A percentile compares a stretch with the other conserved stretches of the same genome.
Conservation (phyloP, 1,139 yeast genomes). For the Protomyces pachydermus region DNA sequence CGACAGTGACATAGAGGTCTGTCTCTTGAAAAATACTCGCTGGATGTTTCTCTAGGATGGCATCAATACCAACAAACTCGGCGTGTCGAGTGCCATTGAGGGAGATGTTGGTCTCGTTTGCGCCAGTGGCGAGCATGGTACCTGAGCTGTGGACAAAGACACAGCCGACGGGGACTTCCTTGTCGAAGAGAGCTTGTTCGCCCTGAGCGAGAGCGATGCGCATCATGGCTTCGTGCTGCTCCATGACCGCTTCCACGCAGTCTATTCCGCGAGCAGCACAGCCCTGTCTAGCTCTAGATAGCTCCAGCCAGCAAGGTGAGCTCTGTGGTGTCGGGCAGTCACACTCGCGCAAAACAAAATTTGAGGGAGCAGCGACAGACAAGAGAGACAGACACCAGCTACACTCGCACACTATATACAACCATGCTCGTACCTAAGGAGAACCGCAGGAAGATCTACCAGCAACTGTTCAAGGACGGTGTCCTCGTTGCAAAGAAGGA, state of each 20-base stretch:
- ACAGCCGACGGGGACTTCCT: conserved; percentile 74
- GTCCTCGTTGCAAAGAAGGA: conserved; percentile 43
- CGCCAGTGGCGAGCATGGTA: conserved; percentile 65
- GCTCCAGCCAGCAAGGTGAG: not conserved
- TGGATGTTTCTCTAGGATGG: conserved; percentile 42
- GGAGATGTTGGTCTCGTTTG: conserved; percentile 83
- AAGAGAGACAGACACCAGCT: not conserved
- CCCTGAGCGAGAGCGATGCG: conserved; percentile 42
- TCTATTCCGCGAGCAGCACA: not conserved
- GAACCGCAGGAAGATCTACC: conserved; percentile 30
- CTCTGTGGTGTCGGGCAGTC: not conserved
- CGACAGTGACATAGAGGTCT: conserved; percentile 85
- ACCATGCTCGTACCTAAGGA: conserved; percentile 28
- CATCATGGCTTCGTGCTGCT: not conserved
- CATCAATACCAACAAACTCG: conserved; percentile 74
- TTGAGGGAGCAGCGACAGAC: not conserved
- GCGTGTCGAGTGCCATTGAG: conserved; percentile 81
- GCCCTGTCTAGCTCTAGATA: not conserved
- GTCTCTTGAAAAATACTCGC: conserved; percentile 47
- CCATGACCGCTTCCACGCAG: not conserved
- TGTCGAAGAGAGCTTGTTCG: conserved; percentile 49
- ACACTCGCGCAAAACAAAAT: not conserved
- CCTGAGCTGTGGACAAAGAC: conserved; percentile 50
- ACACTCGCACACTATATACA: not conserved
- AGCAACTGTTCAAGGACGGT: conserved; percentile 30